These are phyloP conservation scores for Leucocoprinus sp. DNA, from an alignment of 768 basidiomycete species.

Conservation along the genomic window DNA sequence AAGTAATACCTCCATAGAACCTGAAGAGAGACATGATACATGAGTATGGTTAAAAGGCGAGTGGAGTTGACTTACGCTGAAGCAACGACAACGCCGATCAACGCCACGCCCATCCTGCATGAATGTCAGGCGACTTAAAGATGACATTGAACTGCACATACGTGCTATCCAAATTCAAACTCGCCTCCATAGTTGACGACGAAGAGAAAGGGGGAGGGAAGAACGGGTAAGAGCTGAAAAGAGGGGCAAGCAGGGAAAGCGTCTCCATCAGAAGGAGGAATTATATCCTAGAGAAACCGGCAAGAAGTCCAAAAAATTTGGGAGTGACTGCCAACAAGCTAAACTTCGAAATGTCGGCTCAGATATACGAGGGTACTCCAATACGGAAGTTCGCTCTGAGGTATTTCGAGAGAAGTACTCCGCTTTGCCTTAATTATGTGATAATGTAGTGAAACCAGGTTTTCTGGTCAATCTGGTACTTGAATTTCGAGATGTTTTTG, in stretches of 20 bases:
- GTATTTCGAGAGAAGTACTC: background rate
- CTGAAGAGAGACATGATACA: constrained; percentile 19
- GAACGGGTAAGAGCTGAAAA: background rate
- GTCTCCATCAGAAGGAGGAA: background rate
- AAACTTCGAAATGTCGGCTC: constrained; percentile 2
- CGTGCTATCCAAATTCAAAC: constrained; percentile 24
- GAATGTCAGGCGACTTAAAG: background rate
- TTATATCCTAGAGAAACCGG: constrained; percentile 9
- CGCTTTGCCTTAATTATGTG: background rate
- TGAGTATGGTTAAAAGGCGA: background rate
- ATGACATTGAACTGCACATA: constrained; percentile 15
- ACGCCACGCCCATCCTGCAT: constrained; percentile 39
- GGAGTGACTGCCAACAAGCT: constrained; percentile 6
- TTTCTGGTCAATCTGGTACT: too few species aligned
- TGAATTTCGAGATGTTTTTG: too few species aligned
- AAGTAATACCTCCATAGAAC: constrained; percentile 38
- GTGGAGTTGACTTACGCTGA: constrained; percentile 30
- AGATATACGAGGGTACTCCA: background rate
- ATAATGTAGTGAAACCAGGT: background rate
- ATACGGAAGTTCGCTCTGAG: background rate
- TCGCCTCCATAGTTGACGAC: background rate
- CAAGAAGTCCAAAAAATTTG: constrained; percentile 1
- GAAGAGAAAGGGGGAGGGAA: background rate
- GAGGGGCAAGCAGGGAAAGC: background rate
- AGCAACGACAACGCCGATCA: constrained; percentile 41